Base-by-base conservation (phyloP, 1,139 yeast genomes). In the Candida tropicalis region DNA sequence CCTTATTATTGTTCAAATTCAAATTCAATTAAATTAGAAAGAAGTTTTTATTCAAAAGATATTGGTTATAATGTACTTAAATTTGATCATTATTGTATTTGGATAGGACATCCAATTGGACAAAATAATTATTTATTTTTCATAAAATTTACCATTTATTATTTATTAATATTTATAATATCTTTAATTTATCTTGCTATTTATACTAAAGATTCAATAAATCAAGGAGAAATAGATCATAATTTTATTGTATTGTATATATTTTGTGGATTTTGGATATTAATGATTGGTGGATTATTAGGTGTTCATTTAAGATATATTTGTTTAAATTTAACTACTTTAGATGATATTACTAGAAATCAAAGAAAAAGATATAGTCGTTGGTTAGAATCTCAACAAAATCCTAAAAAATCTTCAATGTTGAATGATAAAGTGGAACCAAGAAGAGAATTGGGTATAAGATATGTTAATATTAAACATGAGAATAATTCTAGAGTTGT, bases 41-140 rank as follows among this genome's bases (percentile, higher is more conserved):
- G 91, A 42, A 54, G 81, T 2, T 83, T 76, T 48, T 89, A 81
- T 54, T 81, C 84, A 48, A 68, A 70, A 16, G 66, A 70, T 37
- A 40, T 60, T 43, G 66, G 66, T 0, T 54, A 58, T 31, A 81
- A 85, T 51, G 75, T 83, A 0, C 75, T 81, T 1, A 67, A 75
- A 45, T 79, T 80, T 56, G 93, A 85, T 56, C 93, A 85, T 57
- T 80, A 70, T 53, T 85, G 93, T 57, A 51, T 77, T 2, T 83
- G 84, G 81, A 59, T 84, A 3, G 89, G 89, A 0, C 57, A 68
- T 0, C 74, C 75, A 2, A 71, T 85, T 22, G 90, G 88, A 0
- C 70, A 73, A 44, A 54, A 59, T 34, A 85, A 85, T 58, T 81
- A 79, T 54, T 47, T 69, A 28, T 60, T 64, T 15, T 85, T 84